phyloP scores from a whole-genome alignment of 371 early-diverging fungal genomes.

The Capillidium rhysosporum region DNA sequence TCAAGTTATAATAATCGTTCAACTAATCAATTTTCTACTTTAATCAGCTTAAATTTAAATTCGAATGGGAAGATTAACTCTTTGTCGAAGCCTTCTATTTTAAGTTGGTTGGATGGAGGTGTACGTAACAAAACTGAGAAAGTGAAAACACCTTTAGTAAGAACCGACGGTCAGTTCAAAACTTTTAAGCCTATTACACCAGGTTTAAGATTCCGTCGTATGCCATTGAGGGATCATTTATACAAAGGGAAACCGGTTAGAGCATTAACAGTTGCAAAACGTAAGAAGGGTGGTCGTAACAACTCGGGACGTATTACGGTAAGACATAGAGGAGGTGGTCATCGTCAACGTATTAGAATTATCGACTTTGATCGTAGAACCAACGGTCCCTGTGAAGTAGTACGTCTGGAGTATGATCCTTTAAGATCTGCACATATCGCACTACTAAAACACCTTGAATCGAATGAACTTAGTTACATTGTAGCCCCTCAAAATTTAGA shows the following conservation, averaged over 20 bases:
- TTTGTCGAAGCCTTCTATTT: too few species aligned
- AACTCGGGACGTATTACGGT: constrained; percentile 80
- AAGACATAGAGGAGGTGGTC: constrained; percentile 89
- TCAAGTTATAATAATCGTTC: too few species aligned
- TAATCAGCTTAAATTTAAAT: too few species aligned
- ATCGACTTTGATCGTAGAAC: constrained; percentile 70
- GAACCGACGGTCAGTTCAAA: constrained; percentile 48
- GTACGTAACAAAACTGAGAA: not conserved
- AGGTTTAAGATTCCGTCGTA: constrained; percentile 69
- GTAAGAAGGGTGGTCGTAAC: constrained; percentile 73
- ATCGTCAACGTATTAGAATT: constrained; percentile 68
- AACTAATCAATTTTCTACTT: too few species aligned
- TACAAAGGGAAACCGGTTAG: constrained; percentile 78
- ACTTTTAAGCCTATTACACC: constrained; percentile 81
- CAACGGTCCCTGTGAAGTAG: constrained; percentile 58
- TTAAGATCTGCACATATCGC: constrained; percentile 86
- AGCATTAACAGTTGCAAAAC: constrained; percentile 61
- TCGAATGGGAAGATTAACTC: too few species aligned
- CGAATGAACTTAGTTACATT: constrained; percentile 50
- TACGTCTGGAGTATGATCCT: constrained; percentile 89
- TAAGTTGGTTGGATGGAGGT: not conserved
- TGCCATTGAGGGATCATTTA: constrained; percentile 69
- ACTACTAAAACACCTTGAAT: constrained; percentile 52
- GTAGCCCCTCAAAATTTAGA: constrained; percentile 28
- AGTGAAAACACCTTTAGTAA: constrained; percentile 6